Evolutionary conservation across 306 rosid genomes (phyloP).

Genomic region (Inga leiocalycina): DNA sequence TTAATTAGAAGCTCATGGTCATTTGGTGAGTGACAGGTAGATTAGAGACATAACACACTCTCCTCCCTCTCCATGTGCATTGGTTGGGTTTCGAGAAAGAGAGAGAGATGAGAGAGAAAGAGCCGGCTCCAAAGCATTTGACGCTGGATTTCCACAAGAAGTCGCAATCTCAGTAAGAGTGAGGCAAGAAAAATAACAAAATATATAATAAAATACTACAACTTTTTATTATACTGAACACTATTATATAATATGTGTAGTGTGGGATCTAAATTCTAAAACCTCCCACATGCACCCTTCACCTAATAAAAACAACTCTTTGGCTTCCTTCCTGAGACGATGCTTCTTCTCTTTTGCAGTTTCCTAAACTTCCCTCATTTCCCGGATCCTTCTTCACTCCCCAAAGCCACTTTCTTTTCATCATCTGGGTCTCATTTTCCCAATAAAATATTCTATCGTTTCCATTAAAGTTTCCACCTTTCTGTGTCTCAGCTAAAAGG

Average conservation of each 20-base stretch:
- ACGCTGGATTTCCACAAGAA: background rate
- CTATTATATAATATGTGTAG: too few relatives aligned
- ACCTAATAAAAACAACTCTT: conserved; percentile 29
- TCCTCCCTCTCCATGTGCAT: background rate
- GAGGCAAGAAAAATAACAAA: conserved; percentile 19
- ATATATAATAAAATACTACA: conserved; percentile 5
- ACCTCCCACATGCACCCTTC: conserved; percentile 42
- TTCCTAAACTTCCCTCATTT: conserved; percentile 44
- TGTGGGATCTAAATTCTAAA: conserved; percentile 22
- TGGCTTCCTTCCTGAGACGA: background rate
- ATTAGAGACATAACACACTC: background rate
- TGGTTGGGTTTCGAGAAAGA: background rate
- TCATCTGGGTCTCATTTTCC: conserved; percentile 16
- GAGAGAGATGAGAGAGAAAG: background rate
- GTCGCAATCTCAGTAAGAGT: background rate
- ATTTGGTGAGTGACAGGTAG: background rate
- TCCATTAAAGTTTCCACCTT: conserved; percentile 33
- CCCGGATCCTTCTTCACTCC: conserved; percentile 57
- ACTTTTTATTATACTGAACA: conserved; percentile 19
- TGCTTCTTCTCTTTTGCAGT: conserved; percentile 30
- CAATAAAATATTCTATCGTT: conserved; percentile 20
- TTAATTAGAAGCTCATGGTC: background rate
- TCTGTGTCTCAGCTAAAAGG: conserved; percentile 23
- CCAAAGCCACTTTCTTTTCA: conserved; percentile 7
- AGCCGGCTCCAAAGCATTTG: background rate